Evolutionary conservation across 495 filamentous ascomycete genomes (phyloP), one percentile per base, ranked within the genome.

Genomic region (Penicillium cinerascens): DNA sequence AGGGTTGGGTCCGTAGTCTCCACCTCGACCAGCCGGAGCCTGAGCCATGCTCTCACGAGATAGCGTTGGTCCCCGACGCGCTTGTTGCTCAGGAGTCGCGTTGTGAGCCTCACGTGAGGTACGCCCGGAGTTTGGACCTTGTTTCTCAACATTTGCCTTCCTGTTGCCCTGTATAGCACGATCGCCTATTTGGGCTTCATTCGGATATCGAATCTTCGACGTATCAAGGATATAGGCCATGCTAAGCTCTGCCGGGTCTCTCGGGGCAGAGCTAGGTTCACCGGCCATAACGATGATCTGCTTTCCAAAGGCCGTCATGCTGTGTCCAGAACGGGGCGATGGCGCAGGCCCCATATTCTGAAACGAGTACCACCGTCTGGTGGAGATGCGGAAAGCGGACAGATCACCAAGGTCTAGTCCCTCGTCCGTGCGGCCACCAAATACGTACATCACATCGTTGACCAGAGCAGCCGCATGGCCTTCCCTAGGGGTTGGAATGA

Each of bases 311-410:
- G 91, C 84, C 0, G 95, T 97, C 93, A 97, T 97, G 67, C 91
- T 95, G 67, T 99, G 95, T 0, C 95, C 95, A 17, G 92, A 96
- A 40, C 95, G 78, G 16, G 93, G 86, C 6, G 91, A 96, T 1
- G 95, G 95, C 3, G 91, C 92, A 1, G 90, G 92, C 0, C 95
- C 95, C 95, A 99, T 99, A 60, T 99, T 99, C 63, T 97, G 95
- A 72, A 99, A 99, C 9, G 92, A 97, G 64, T 97, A 99, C 95
- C 95, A 99, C 35, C 95, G 85, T 49, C 87, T 83, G 6, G 89
- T 87, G 2, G 86, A 82, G 55, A 99, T 97, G 20, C 92, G 83
- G 72, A 99, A 99, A 1, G 95, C 93, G 1, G 95, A 92, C 42
- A 99, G 71, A 68, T 99, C 95, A 18, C 93, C 95, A 17, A 97